Evolutionary conservation across 345 rosid genomes (phyloP).

Genomic region (Moringa oleifera): DNA sequence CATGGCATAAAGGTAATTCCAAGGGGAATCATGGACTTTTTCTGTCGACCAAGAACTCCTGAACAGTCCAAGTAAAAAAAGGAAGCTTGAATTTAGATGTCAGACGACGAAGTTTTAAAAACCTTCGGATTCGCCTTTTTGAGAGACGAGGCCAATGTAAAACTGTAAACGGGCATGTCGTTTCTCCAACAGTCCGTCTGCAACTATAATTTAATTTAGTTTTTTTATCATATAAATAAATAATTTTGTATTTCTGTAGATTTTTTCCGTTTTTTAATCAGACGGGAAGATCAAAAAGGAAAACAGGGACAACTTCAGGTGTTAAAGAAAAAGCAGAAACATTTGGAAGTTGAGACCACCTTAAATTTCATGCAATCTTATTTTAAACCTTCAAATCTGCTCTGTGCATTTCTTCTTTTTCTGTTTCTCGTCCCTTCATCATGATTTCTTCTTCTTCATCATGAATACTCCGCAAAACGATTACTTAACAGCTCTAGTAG

Average conservation of each 20-base stretch:
- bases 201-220: too few species aligned
- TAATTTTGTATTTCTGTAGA: too few species aligned
- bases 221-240: too few species aligned
- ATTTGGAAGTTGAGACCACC: neutral
- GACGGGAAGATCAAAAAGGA: too few species aligned
- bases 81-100: neutral
- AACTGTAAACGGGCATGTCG: too few species aligned
- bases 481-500: constrained; percentile 27
- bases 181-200: too few species aligned
- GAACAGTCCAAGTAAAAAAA: neutral
- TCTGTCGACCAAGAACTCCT: neutral
- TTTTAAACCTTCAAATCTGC: neutral
- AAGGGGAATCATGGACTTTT: neutral
- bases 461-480: constrained; percentile 23
- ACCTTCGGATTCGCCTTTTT: neutral
- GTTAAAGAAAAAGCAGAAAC: neutral
- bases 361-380: neutral
- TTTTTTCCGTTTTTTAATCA: too few species aligned
- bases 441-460: constrained; percentile 20
- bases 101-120: neutral
- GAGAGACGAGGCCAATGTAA: too few species aligned
- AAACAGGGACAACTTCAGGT: too few species aligned
- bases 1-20: neutral
- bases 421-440: neutral
- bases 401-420: neutral